phyloP scores from a whole-genome alignment of 805 yeast species.

The Diddensiella caesifluorescens region DNA sequence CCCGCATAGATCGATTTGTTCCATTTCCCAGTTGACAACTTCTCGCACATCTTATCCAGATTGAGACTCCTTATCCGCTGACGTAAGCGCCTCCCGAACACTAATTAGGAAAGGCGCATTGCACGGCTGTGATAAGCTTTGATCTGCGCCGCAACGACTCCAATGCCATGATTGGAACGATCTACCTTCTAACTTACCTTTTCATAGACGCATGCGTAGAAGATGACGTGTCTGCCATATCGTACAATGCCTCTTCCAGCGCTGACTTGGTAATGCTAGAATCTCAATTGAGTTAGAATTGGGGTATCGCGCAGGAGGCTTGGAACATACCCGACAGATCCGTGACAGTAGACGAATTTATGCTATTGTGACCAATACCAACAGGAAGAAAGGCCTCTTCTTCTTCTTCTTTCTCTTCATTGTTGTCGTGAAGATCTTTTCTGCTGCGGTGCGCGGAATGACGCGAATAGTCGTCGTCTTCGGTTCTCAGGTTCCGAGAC shows the following conservation, averaged over 20 bases:
- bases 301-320: not conserved
- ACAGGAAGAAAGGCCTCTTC: slow-evolving; percentile 15
- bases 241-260: slow-evolving; percentile 32
- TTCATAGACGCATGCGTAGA: too few relatives aligned
- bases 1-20: too few relatives aligned
- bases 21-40: too few relatives aligned
- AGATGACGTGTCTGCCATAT: slow-evolving; percentile 9
- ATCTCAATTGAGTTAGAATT: slow-evolving; percentile 14
- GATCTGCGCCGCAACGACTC: too few relatives aligned
- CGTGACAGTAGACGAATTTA: slow-evolving; percentile 10
- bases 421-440: not conserved
- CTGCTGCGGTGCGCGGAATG: too few relatives aligned
- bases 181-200: too few relatives aligned
- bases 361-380: not conserved
- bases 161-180: too few relatives aligned
- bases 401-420: slow-evolving; percentile 13
- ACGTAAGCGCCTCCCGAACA: too few relatives aligned
- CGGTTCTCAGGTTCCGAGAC: slow-evolving; percentile 1
- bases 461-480: not conserved
- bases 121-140: too few relatives aligned
- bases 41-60: too few relatives aligned
- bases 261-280: slow-evolving; percentile 32
- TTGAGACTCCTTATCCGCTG: too few relatives aligned
- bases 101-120: too few relatives aligned
- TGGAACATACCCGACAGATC: slow-evolving; percentile 8